Conservation (phyloP, 306 rosid genomes). For the Cucumis cinereus region DNA sequence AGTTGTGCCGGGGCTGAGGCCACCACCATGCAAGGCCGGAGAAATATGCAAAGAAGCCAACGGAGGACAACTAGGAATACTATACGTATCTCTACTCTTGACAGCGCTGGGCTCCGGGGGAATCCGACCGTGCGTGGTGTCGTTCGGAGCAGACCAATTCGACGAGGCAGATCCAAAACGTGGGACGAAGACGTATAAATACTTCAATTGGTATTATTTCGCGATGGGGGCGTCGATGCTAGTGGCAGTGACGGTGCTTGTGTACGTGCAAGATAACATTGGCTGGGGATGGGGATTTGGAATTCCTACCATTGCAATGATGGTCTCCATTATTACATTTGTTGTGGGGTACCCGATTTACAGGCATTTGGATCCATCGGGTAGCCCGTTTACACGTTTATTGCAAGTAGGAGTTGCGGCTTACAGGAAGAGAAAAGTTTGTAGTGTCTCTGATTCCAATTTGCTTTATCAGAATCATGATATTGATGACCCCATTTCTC, state of each 20-base stretch:
- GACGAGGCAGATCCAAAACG: constrained; percentile 62
- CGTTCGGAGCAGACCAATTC: constrained; percentile 93
- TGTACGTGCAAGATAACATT: constrained; percentile 73
- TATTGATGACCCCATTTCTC: constrained; percentile 50
- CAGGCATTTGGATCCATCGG: constrained; percentile 59
- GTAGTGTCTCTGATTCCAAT: constrained; percentile 5
- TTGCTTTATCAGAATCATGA: constrained; percentile 53
- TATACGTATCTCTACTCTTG: constrained; percentile 38
- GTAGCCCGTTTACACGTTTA: constrained; percentile 93
- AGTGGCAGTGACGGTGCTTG: constrained; percentile 78
- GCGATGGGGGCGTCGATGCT: constrained; percentile 72
- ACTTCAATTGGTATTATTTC: constrained; percentile 93
- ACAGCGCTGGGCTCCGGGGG: constrained; percentile 84
- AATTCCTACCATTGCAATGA: constrained; percentile 68
- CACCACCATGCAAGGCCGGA: constrained; percentile 53
- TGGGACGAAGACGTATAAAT: constrained; percentile 56
- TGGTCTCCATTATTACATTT: constrained; percentile 49
- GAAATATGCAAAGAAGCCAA: constrained; percentile 52
- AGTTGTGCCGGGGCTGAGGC: constrained; percentile 54
- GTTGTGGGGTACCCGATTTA: constrained; percentile 67
- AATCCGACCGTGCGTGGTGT: constrained; percentile 90
- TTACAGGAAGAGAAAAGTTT: constrained; percentile 42
- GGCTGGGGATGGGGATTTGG: constrained; percentile 97
- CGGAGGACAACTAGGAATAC: constrained; percentile 43
- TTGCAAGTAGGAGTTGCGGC: constrained; percentile 63